These are phyloP conservation scores for Debaryomyces tyrocola DNA, from an alignment of 805 yeast genomes.

Conservation along the genomic window DNA sequence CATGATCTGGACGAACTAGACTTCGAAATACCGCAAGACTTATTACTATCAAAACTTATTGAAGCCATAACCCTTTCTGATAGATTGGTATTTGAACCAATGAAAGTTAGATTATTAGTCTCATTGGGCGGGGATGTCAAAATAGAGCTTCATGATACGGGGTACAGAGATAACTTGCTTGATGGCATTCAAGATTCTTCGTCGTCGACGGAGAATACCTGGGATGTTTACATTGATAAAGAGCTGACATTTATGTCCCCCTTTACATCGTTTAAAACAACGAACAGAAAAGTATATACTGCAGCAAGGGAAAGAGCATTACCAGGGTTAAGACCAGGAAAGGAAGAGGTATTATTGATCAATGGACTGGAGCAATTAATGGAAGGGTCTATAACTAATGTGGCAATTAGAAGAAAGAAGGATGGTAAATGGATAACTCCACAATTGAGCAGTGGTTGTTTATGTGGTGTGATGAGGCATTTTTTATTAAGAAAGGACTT, in stretches of 20 bases:
- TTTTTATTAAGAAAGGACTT: slow-evolving; percentile 54
- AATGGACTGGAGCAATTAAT: slow-evolving; percentile 59
- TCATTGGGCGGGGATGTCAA: slow-evolving; percentile 26
- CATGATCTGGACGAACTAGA: slow-evolving; percentile 13
- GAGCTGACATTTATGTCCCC: slow-evolving; percentile 58
- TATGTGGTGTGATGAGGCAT: slow-evolving; percentile 80
- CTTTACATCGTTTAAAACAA: slow-evolving; percentile 87
- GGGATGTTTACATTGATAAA: slow-evolving; percentile 65
- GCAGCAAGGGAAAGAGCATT: slow-evolving; percentile 56
- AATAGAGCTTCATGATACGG: slow-evolving; percentile 33
- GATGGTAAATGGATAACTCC: slow-evolving; percentile 77
- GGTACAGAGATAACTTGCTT: slow-evolving; percentile 24
- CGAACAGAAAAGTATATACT: slow-evolving; percentile 63
- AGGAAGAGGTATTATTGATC: slow-evolving; percentile 67
- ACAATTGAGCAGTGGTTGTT: slow-evolving; percentile 70
- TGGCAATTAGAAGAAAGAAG: slow-evolving; percentile 56
- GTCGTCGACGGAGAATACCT: slow-evolving; percentile 21
- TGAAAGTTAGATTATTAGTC: slow-evolving; percentile 34
- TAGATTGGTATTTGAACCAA: slow-evolving; percentile 21
- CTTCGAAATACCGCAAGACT: slow-evolving; percentile 42
- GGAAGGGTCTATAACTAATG: slow-evolving; percentile 83
- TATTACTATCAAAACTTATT: slow-evolving; percentile 36
- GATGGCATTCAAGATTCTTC: slow-evolving; percentile 21
- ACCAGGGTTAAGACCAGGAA: slow-evolving; percentile 36
- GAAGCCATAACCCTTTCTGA: slow-evolving; percentile 25